Conservation (phyloP, 1,284 basidiomycete genomes). For the Puccinia hordei region DNA sequence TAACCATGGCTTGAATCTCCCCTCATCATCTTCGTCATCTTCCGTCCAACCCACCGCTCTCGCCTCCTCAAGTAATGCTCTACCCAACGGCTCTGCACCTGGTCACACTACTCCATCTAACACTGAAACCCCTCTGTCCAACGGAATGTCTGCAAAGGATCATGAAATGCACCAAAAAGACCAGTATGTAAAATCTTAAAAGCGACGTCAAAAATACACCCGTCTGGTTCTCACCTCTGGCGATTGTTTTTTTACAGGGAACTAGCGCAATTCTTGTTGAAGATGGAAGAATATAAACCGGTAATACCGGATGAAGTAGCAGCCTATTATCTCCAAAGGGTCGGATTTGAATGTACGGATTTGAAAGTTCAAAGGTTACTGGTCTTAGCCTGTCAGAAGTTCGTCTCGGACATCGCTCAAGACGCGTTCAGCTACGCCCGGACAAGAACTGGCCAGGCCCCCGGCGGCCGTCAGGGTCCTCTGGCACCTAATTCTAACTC, state of each 20-base stretch:
- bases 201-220: not conserved
- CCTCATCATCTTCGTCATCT: no score
- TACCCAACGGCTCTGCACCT: no score
- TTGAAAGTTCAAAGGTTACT: slow-evolving; percentile 86
- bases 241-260: slow-evolving; percentile 63
- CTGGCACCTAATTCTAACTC: slow-evolving; percentile 41
- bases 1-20: no score
- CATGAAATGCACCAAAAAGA: no score
- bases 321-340: slow-evolving; percentile 92
- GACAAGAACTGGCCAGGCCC: slow-evolving; percentile 70
- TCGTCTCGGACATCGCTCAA: slow-evolving; percentile 92
- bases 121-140: no score
- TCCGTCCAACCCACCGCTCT: no score
- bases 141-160: no score
- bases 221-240: not conserved
- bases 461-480: slow-evolving; percentile 57
- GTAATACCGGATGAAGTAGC: slow-evolving; percentile 98
- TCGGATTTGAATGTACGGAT: slow-evolving; percentile 95
- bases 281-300: slow-evolving; percentile 96
- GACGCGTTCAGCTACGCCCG: slow-evolving; percentile 98
- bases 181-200: slow-evolving; percentile 23
- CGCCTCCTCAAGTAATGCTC: no score
- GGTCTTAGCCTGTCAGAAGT: slow-evolving; percentile 95
- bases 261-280: slow-evolving; percentile 87
- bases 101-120: no score